Evolutionary conservation across 2,329 filamentous ascomycete genomes (phyloP).

Genomic region (Ophiostoma sp.): DNA sequence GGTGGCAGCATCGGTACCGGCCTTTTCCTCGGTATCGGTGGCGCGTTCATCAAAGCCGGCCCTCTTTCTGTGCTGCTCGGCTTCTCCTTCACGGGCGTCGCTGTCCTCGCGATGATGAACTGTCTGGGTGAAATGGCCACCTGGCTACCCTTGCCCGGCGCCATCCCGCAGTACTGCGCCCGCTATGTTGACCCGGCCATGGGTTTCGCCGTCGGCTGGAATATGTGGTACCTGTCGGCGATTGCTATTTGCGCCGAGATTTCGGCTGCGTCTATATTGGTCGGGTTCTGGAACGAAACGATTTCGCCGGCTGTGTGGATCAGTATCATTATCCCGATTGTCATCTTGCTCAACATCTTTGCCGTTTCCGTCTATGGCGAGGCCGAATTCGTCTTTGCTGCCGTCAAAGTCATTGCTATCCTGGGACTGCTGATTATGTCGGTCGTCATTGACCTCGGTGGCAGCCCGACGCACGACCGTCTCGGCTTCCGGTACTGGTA

Average conservation of each 20-base stretch:
- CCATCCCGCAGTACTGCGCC: conserved; percentile 49
- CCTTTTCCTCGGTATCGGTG: conserved; percentile 49
- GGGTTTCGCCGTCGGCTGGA: conserved; percentile 51
- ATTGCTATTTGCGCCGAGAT: background rate
- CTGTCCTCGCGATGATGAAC: conserved; percentile 44
- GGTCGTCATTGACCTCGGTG: conserved; percentile 48
- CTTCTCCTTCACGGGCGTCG: conserved; percentile 45
- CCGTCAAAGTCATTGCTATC: conserved; percentile 42
- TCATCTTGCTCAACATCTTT: conserved; percentile 29
- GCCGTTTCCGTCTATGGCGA: conserved; percentile 47
- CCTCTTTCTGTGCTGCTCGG: conserved; percentile 44
- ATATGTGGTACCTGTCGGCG: conserved; percentile 49
- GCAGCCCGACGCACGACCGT: conserved; percentile 29
- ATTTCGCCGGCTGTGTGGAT: conserved; percentile 52
- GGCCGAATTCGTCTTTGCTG: conserved; percentile 49
- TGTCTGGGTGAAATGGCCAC: conserved; percentile 59
- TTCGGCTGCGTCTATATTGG: conserved; percentile 35
- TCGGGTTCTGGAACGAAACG: conserved; percentile 48
- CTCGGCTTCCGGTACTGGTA: conserved; percentile 45
- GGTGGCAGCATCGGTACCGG: conserved; percentile 50
- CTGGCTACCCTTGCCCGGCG: conserved; percentile 59
- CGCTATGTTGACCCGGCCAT: conserved; percentile 49
- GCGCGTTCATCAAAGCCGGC: conserved; percentile 45
- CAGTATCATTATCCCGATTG: conserved; percentile 39
- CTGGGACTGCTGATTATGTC: conserved; percentile 49